Conservation (phyloP, 2,329 filamentous ascomycete species). For the Pyricularia grisea region DNA sequence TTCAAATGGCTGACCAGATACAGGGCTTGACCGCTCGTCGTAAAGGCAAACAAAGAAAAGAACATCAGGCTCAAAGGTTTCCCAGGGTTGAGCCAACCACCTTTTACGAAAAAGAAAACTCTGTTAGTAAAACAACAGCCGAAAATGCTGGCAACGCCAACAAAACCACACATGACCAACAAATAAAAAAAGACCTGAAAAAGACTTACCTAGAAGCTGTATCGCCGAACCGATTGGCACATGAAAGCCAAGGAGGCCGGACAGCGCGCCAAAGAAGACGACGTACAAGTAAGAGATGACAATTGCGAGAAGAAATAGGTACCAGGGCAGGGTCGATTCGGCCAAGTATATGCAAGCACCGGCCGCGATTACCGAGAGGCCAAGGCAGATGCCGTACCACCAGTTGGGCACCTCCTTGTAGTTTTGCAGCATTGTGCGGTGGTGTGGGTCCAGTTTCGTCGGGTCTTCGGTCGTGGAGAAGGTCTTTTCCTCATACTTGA, state of each 20-base stretch:
- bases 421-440: conserved; percentile 24
- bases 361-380: conserved; percentile 23
- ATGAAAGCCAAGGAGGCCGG: conserved; percentile 28
- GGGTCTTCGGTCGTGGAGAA: conserved; percentile 9
- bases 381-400: conserved; percentile 29
- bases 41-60: conserved; percentile 27
- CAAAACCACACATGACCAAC: no score
- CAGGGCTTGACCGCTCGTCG: conserved; percentile 21
- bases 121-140: neutral
- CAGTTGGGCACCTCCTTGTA: conserved; percentile 31
- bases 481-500: conserved; percentile 8
- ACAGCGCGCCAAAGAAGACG: conserved; percentile 27
- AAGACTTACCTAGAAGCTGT: conserved; percentile 13
- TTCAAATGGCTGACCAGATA: conserved; percentile 24
- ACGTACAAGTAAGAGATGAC: conserved; percentile 24
- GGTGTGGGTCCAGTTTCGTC: conserved; percentile 27
- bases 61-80: conserved; percentile 32
- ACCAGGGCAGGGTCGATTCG: conserved; percentile 27
- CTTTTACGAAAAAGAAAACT: neutral
- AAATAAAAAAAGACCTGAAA: no score
- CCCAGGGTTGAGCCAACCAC: conserved; percentile 19
- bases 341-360: conserved; percentile 27
- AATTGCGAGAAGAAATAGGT: conserved; percentile 29
- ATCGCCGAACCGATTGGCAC: conserved; percentile 15
- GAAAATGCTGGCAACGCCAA: no score